phyloP scores from a whole-genome alignment of 1,139 yeast species.

The Saccharomyces hybrid region DNA sequence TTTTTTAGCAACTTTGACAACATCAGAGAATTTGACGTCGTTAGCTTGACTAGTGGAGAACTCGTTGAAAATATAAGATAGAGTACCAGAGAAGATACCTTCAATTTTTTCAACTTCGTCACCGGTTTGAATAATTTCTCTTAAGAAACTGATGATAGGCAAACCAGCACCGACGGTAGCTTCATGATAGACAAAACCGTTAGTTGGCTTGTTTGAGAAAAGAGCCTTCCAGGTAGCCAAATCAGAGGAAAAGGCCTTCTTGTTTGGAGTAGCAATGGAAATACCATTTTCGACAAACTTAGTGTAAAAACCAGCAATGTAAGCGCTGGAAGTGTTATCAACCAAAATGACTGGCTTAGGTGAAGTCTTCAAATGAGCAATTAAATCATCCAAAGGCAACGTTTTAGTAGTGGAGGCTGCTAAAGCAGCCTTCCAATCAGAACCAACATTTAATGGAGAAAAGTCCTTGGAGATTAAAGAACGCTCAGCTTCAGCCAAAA shows the following conservation, averaged over 20 bases:
- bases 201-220: conserved; percentile 44
- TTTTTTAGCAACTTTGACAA: conserved; percentile 78
- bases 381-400: conserved; percentile 49
- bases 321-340: conserved; percentile 85
- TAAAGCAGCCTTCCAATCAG: conserved; percentile 45
- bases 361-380: conserved; percentile 55
- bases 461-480: conserved; percentile 64
- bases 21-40: conserved; percentile 72
- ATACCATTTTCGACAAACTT: conserved; percentile 66
- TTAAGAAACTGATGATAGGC: conserved; percentile 83
- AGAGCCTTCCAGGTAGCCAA: conserved; percentile 69
- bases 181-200: conserved; percentile 87
- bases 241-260: conserved; percentile 90
- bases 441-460: conserved; percentile 52
- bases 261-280: conserved; percentile 95
- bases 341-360: conserved; percentile 73
- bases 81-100: conserved; percentile 93
- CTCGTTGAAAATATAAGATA: conserved; percentile 93
- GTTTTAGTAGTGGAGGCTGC: conserved; percentile 45
- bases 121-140: conserved; percentile 83
- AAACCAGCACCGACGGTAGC: conserved; percentile 99
- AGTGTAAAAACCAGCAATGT: conserved; percentile 71
- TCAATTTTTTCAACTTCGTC: conserved; percentile 85
- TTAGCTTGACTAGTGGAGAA: conserved; percentile 64
- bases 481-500: conserved; percentile 66